Base-by-base conservation (phyloP, 2,329 filamentous ascomycete genomes). In the Arthrobotrys conoides region DNA sequence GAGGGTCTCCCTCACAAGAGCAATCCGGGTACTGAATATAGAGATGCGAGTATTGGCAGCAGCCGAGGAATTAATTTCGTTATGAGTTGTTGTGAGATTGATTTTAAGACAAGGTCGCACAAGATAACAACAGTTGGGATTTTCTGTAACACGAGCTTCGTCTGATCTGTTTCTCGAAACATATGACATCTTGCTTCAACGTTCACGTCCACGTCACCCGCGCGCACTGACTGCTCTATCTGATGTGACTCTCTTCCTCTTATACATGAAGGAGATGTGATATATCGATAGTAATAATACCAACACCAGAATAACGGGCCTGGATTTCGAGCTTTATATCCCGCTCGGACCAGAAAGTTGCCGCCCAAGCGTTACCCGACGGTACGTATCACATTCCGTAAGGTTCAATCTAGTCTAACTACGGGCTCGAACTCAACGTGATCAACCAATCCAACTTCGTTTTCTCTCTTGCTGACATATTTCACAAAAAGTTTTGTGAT, bases 401-500 rank as follows among this genome's bases (percentile, higher is more conserved):
- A 16, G n/a, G 27, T 20, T 33, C 38, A 18, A 63, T 65, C 36
- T 9, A 16, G 3, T 41, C 38, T 3, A 41, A 4, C 9, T 8
- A 44, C 10, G 36, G 24, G 20, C 36, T 36, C 57, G 57, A 44
- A 20, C 33, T 5, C 30, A 38, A 14, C 27, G 6, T 30, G 27
- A 30, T 30, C 27, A 30, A 6, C 30, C 10, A 12, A 38, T 20
- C 24, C 16, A 36, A 12, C 57, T 61, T 61, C 33, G 57, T 61
- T 61, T 41, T 20, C 12, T 16, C 36, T 61, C 44, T 36, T 44
- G 14, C 57, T 61, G 36, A 49, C 41, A 51, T 46, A 53, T 33
- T 41, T 59, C n/a, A n/a, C n/a, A n/a, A n/a, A n/a, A n/a, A n/a
- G n/a, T 69, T 68, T 71, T 68, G 71, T 69, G 64, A 64, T 55